A percentile compares a stretch with the other conserved stretches of the same genome.
These are phyloP conservation scores for Discostella stelligera DNA, from an alignment of 352 stramenopile species.

Conservation along the genomic window DNA sequence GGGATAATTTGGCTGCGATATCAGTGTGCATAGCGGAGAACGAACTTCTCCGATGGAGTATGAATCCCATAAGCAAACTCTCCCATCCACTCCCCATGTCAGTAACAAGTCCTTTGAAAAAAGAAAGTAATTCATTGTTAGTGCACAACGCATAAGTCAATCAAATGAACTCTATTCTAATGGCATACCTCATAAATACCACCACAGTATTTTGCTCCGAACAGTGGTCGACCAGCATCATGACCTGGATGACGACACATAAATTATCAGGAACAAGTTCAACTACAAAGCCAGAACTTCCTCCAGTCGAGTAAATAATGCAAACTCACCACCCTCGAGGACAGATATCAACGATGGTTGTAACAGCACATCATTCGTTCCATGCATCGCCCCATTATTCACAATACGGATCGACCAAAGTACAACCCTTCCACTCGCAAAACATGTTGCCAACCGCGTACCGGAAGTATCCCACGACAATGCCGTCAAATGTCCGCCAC, in stretches of 20 bases:
- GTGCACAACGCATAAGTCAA: neutral
- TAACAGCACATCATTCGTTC: constrained; percentile 13
- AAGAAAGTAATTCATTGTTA: neutral
- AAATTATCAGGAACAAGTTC: constrained; percentile 2
- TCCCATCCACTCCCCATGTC: constrained; percentile 76
- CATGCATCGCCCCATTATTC: constrained; percentile 21
- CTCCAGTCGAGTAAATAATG: neutral
- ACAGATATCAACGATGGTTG: constrained; percentile 53
- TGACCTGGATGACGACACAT: constrained; percentile 40
- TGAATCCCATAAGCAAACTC: constrained; percentile 77
- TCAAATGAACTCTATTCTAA: neutral
- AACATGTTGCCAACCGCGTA: constrained; percentile 62
- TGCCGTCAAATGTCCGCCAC: constrained; percentile 66
- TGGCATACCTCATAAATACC: constrained; percentile 49
- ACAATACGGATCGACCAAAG: constrained; percentile 60
- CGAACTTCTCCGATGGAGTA: constrained; percentile 55
- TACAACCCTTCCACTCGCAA: constrained; percentile 70
- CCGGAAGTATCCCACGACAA: constrained; percentile 72
- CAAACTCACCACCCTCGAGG: constrained; percentile 45
- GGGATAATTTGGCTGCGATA: constrained; percentile 57
- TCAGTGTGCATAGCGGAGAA: constrained; percentile 63
- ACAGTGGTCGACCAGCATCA: constrained; percentile 57
- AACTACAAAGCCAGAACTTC: neutral
- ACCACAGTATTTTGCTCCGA: constrained; percentile 62
- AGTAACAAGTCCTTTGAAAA: constrained; percentile 58